phyloP scores from a whole-genome alignment of 2,329 filamentous ascomycete species.

The Cryphonectria parasitica region DNA sequence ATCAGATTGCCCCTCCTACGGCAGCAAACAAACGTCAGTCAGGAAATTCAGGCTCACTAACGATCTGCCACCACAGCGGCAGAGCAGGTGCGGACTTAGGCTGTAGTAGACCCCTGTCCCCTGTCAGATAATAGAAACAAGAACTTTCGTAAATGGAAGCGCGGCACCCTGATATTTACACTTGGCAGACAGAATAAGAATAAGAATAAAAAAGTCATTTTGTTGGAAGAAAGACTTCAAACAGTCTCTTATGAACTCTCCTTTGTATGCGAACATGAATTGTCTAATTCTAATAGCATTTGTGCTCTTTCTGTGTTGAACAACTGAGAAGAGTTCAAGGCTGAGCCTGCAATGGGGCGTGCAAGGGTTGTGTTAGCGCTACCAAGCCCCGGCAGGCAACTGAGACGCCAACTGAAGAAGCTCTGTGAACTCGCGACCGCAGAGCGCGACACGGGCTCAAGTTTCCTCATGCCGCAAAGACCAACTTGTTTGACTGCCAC shows the following conservation, averaged over 20 bases:
- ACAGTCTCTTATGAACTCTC: not conserved
- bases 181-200: not conserved
- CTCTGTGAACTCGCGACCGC: constrained; percentile 17
- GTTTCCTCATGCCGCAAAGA: constrained; percentile 14
- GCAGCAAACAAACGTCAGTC: constrained; percentile 27
- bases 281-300: not conserved
- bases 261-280: not conserved
- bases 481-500: not conserved
- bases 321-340: not conserved
- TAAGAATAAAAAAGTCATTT: not conserved
- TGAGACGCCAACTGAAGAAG: not conserved
- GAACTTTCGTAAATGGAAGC: not conserved
- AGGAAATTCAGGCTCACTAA: constrained; percentile 18
- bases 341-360: not conserved
- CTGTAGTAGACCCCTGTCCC: constrained; percentile 7
- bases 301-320: not conserved
- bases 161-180: not conserved
- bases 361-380: constrained; percentile 24
- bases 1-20: constrained; percentile 26
- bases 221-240: not conserved
- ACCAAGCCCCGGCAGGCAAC: constrained; percentile 13
- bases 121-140: not conserved
- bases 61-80: constrained; percentile 1
- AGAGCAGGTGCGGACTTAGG: constrained; percentile 1
- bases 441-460: constrained; percentile 20